Conservation (phyloP, 352 stramenopile genomes). For the Globisporangium irregulare region DNA sequence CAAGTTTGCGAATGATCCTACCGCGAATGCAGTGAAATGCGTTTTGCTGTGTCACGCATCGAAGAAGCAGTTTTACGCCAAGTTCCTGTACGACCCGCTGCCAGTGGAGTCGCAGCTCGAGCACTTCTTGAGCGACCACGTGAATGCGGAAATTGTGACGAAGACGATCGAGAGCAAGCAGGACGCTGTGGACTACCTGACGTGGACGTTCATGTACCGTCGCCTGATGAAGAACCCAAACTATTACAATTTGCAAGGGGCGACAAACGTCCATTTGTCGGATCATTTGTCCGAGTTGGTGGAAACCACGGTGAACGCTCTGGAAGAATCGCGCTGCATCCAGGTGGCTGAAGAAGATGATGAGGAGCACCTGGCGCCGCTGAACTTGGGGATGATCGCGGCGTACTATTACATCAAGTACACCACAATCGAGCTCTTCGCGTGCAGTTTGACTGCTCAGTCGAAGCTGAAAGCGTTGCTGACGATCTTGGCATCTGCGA, state of each 20-base stretch:
- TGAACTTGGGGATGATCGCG: conserved; percentile 99
- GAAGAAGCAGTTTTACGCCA: conserved; percentile 98
- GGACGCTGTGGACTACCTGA: conserved; percentile 99
- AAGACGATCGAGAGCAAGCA: conserved; percentile 99
- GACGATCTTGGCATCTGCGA: conserved; percentile 96
- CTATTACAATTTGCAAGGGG: conserved; percentile 98
- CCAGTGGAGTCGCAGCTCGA: conserved; percentile 99
- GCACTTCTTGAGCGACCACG: conserved; percentile 97
- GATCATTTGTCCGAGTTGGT: conserved; percentile 99
- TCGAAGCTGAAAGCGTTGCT: conserved; percentile 96
- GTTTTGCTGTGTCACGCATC: conserved; percentile 96
- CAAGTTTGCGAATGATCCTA: conserved; percentile 64
- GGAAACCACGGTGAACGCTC: conserved; percentile 94
- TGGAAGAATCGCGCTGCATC: conserved; percentile 97
- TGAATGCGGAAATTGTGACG: conserved; percentile 99
- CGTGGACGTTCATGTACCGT: conserved; percentile 99
- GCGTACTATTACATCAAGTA: conserved; percentile 99
- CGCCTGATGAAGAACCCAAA: conserved; percentile 99
- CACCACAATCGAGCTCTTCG: conserved; percentile 99
- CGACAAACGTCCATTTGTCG: conserved; percentile 90
- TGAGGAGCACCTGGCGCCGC: conserved; percentile 90
- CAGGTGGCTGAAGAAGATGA: conserved; percentile 92
- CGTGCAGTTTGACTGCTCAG: conserved; percentile 94
- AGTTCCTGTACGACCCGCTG: conserved; percentile 99
- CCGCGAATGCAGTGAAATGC: conserved; percentile 86